A percentile compares a stretch with the other conserved stretches of the same genome.
Conservation (phyloP, 371 early-diverging fungal genomes). For the Apophysomyces elegans region DNA sequence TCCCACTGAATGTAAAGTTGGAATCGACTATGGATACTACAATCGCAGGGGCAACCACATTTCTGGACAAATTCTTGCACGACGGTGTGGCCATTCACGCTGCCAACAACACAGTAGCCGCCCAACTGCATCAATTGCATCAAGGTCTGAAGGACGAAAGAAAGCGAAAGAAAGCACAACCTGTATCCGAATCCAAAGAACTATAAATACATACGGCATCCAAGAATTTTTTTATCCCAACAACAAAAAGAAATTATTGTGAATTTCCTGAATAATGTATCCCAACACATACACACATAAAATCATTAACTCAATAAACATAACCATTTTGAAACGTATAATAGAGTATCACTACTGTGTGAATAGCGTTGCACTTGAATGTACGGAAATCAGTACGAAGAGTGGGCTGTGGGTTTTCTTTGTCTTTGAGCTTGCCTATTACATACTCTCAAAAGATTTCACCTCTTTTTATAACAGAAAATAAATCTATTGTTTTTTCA, state of each 20-base stretch:
- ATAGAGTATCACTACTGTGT: no score
- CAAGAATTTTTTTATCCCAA: slow-evolving; percentile 8
- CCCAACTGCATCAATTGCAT: slow-evolving; percentile 53
- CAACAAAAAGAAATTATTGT: not conserved
- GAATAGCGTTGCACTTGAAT: no score
- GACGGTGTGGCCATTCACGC: slow-evolving; percentile 56
- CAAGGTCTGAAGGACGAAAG: slow-evolving; percentile 53
- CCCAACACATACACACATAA: not conserved
- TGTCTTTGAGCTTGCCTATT: no score
- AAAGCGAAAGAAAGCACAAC: slow-evolving; percentile 28
- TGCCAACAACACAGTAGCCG: slow-evolving; percentile 53
- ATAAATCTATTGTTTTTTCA: no score
- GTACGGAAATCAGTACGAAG: no score
- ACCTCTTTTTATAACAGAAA: no score
- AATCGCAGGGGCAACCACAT: slow-evolving; percentile 34
- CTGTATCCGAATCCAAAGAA: slow-evolving; percentile 19
- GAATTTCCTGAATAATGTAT: not conserved
- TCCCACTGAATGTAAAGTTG: slow-evolving; percentile 48
- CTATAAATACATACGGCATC: slow-evolving; percentile 10
- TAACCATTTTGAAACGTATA: no score
- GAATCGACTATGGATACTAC: slow-evolving; percentile 32
- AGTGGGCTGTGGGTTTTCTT: no score
- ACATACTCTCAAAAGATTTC: no score
- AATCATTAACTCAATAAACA: no score
- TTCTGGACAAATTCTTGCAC: slow-evolving; percentile 52